Conservation (phyloP, 495 filamentous ascomycete genomes). For the Podospora tetraspora region DNA sequence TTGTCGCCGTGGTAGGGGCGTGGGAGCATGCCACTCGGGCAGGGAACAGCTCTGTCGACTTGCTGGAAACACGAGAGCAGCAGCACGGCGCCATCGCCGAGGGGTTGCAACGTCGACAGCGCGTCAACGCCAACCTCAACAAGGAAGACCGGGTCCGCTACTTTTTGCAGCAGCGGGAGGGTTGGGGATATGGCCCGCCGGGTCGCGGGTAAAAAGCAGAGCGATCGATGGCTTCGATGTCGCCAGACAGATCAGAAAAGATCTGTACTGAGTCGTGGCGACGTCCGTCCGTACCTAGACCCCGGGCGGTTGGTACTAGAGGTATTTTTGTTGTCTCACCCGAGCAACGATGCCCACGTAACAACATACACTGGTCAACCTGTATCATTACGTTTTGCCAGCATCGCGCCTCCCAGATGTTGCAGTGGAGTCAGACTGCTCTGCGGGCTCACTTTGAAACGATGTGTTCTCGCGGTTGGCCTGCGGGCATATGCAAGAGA, state of each 20-base stretch:
- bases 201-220: neutral
- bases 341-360: neutral
- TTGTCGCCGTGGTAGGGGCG: constrained; percentile 60
- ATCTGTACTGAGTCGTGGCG: neutral
- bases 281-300: neutral
- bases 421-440: neutral
- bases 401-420: too few species aligned
- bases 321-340: neutral
- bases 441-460: neutral
- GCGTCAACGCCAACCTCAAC: constrained; percentile 43
- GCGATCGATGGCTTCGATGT: neutral
- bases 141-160: constrained; percentile 61
- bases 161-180: constrained; percentile 67
- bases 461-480: neutral
- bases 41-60: constrained; percentile 46
- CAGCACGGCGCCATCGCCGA: constrained; percentile 58
- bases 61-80: constrained; percentile 58
- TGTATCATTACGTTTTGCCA: too few species aligned
- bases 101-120: constrained; percentile 54
- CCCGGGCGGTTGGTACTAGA: neutral
- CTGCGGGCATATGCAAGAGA: neutral
- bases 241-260: neutral
- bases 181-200: constrained; percentile 25
- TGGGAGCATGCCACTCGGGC: constrained; percentile 65
- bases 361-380: too few species aligned